A percentile compares a stretch with the other conserved stretches of the same genome.
Evolutionary conservation across 768 basidiomycete species (phyloP).

Genomic region (Lactarius deliciosus): DNA sequence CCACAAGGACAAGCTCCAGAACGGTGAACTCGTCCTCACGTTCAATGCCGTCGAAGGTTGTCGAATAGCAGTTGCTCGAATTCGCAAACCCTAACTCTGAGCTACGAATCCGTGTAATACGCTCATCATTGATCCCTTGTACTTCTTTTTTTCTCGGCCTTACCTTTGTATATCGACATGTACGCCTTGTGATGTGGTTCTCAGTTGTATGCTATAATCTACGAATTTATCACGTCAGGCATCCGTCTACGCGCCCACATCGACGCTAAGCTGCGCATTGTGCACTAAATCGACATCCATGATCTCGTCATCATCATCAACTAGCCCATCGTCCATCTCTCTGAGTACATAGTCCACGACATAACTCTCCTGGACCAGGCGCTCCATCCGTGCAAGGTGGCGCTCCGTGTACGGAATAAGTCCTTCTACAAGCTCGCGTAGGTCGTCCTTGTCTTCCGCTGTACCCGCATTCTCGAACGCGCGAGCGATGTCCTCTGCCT

Average conservation of each 20-base stretch:
- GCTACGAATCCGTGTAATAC: background rate
- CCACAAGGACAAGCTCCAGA: slow-evolving; percentile 39
- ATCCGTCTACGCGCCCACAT: slow-evolving; percentile 1
- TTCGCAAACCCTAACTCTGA: slow-evolving; percentile 6
- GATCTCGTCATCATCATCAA: slow-evolving; percentile 26
- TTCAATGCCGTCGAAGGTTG: slow-evolving; percentile 76
- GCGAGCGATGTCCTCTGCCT: slow-evolving; percentile 68
- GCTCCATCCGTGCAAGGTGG: slow-evolving; percentile 82
- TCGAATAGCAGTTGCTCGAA: slow-evolving; percentile 41
- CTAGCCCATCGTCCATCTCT: slow-evolving; percentile 70
- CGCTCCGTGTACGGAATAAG: slow-evolving; percentile 94
- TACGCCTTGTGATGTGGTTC: background rate
- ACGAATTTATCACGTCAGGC: background rate
- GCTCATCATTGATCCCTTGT: background rate
- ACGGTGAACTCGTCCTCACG: slow-evolving; percentile 62
- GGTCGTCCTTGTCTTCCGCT: slow-evolving; percentile 30
- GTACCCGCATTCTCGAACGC: slow-evolving; percentile 47
- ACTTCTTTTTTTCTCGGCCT: background rate
- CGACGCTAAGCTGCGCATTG: background rate
- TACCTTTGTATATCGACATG: background rate
- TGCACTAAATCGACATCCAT: slow-evolving; percentile 30
- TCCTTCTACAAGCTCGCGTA: slow-evolving; percentile 80
- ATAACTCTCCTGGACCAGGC: slow-evolving; percentile 91
- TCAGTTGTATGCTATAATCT: background rate
- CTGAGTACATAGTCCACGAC: slow-evolving; percentile 86